These are phyloP conservation scores for Lactifluus echinatus DNA, from an alignment of 768 basidiomycete species.

Conservation along the genomic window DNA sequence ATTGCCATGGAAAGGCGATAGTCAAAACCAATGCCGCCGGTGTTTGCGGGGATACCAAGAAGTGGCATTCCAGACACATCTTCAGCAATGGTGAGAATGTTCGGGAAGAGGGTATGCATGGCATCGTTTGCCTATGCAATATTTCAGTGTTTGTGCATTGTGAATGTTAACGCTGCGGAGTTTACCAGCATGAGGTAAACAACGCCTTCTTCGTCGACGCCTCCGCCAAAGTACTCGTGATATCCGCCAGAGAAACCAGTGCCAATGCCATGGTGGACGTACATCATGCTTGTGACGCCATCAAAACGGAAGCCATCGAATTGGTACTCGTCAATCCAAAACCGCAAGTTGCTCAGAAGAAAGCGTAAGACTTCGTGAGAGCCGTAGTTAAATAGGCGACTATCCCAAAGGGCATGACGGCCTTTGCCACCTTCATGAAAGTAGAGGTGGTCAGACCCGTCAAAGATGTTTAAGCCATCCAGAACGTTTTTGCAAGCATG, in stretches of 20 bases:
- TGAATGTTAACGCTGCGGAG: slow-evolving; percentile 15
- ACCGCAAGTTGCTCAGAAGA: slow-evolving; percentile 89
- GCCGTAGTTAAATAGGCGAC: slow-evolving; percentile 94
- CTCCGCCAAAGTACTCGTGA: slow-evolving; percentile 91
- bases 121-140: slow-evolving; percentile 79
- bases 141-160: slow-evolving; percentile 1
- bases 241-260: slow-evolving; percentile 97
- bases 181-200: slow-evolving; percentile 95
- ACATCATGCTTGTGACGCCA: slow-evolving; percentile 99
- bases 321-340: slow-evolving; percentile 89
- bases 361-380: slow-evolving; percentile 92
- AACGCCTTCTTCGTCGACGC: slow-evolving; percentile 80
- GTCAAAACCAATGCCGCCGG: slow-evolving; percentile 95
- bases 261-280: slow-evolving; percentile 94
- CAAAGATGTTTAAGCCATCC: slow-evolving; percentile 92
- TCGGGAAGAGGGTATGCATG: slow-evolving; percentile 74
- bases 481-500: slow-evolving; percentile 97
- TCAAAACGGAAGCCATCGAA: slow-evolving; percentile 99
- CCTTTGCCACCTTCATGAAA: slow-evolving; percentile 93
- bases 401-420: slow-evolving; percentile 95
- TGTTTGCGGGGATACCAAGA: slow-evolving; percentile 64
- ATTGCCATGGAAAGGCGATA: slow-evolving; percentile 98
- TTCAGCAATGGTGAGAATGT: slow-evolving; percentile 87
- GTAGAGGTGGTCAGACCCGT: slow-evolving; percentile 95
- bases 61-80: slow-evolving; percentile 99